Base-by-base conservation (phyloP, 179 eudicot species). In the Pouteria campechiana region DNA sequence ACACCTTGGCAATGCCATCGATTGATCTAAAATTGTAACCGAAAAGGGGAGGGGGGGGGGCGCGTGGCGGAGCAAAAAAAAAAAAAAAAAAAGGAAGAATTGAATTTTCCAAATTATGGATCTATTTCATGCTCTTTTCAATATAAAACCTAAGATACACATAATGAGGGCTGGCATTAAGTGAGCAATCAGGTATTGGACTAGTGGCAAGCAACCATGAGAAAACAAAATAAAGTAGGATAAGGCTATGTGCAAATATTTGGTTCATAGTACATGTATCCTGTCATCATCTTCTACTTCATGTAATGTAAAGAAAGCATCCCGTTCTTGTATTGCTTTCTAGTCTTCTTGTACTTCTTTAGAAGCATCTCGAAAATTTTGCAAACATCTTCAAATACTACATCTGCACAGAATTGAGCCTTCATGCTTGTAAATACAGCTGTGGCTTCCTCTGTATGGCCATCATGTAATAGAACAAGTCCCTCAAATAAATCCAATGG, bases 301-400 rank as follows among this genome's bases (percentile, higher is more conserved):
- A 25, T 50, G 43, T 40, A 51, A 63, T 79, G 83, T 50, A 82
- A 48, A 7, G 87, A 67, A 47, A 85, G 79, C 95, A 81, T 81
- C 50, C 95, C 95, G 32, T 65, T 64, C 50, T 33, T 57, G 54
- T 68, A 79, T 39, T 64, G 78, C 48, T 56, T 65, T 39, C 85
- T 55, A 17, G 68, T 71, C 43, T 59, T 72, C 64, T 64, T 78
- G 57, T 77, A 88, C 67, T 61, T 73, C 37, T 55, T 71, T 68
- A 70, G 79, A 49, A 80, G 57, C 58, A 21, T 22, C 35, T 24
- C 57, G 51, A 68, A 88, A 49, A 46, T 46, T 32, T 49, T 60
- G 57, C 55, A 63, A 17, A 68, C 73, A 59, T 75, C 73, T 50
- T 58, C 73, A 67, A 77, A 80, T 32, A 49, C 67, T 16, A 65